A percentile compares a stretch with the other conserved stretches of the same genome.
These are phyloP conservation scores for Ambrosia artemisiifolia DNA, from an alignment of 129 eudicot species.

Conservation along the genomic window DNA sequence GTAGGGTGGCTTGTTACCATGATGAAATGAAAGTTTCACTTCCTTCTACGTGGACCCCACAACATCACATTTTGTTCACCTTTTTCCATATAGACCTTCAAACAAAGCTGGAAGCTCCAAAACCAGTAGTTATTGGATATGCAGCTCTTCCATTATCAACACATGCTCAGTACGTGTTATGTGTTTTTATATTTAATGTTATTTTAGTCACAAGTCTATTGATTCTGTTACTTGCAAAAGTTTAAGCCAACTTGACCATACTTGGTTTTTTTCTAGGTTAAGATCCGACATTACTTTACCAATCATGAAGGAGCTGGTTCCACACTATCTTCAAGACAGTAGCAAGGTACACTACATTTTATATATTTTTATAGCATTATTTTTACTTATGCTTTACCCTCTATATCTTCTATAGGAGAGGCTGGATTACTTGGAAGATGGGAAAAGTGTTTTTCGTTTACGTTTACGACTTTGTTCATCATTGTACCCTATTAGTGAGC, in stretches of 20 bases:
- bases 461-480: conserved; percentile 93
- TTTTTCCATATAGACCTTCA: conserved; percentile 95
- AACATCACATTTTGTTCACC: conserved; percentile 91
- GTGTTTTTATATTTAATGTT: conserved; percentile 1
- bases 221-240: neutral
- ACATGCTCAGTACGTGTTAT: conserved; percentile 71
- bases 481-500: conserved; percentile 86
- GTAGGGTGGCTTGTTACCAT: conserved; percentile 90
- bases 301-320: conserved; percentile 85
- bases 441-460: conserved; percentile 75
- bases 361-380: neutral
- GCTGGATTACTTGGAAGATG: conserved; percentile 91
- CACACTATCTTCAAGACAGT: conserved; percentile 94
- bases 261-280: conserved; percentile 43
- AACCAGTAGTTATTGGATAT: conserved; percentile 94
- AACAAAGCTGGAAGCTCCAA: conserved; percentile 95
- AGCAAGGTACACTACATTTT: conserved; percentile 55
- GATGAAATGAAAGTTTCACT: conserved; percentile 96
- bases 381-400: neutral
- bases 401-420: conserved; percentile 55
- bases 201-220: neutral
- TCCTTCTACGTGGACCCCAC: conserved; percentile 88
- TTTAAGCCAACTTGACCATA: conserved; percentile 1
- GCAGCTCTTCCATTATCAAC: conserved; percentile 88
- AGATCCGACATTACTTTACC: conserved; percentile 87